Conservation (phyloP, 2,329 filamentous ascomycete species). For the Pyrenophora teres region DNA sequence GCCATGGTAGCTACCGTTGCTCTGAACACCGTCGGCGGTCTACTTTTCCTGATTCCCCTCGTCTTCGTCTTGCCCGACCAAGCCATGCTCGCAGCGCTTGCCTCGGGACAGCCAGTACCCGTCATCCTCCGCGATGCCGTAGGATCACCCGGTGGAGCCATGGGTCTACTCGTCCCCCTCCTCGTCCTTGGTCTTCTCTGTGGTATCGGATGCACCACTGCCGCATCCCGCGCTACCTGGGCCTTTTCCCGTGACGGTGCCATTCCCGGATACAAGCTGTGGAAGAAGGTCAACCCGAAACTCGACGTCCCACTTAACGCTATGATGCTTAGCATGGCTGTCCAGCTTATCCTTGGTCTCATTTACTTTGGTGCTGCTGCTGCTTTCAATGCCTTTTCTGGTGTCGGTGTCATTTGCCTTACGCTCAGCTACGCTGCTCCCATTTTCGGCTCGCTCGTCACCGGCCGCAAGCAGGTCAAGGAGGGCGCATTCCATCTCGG, state of each 20-base stretch:
- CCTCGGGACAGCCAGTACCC: slow-evolving; percentile 66
- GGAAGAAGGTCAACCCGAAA: slow-evolving; percentile 65
- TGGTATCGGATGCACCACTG: slow-evolving; percentile 71
- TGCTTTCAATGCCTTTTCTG: slow-evolving; percentile 75
- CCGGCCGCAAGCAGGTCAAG: slow-evolving; percentile 63
- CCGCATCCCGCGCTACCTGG: slow-evolving; percentile 69
- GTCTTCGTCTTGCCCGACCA: slow-evolving; percentile 72
- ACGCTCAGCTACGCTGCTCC: slow-evolving; percentile 71
- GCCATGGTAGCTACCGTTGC: slow-evolving; percentile 71
- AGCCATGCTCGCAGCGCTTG: slow-evolving; percentile 57
- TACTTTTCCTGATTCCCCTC: slow-evolving; percentile 71
- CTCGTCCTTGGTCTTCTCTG: slow-evolving; percentile 70
- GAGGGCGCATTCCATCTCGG: slow-evolving; percentile 66
- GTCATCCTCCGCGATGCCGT: slow-evolving; percentile 67
- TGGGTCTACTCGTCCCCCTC: slow-evolving; percentile 66
- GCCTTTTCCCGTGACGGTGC: slow-evolving; percentile 73
- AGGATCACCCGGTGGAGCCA: slow-evolving; percentile 64
- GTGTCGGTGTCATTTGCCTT: slow-evolving; percentile 71
- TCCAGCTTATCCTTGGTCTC: slow-evolving; percentile 66
- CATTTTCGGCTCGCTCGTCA: slow-evolving; percentile 66
- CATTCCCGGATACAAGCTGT: slow-evolving; percentile 65
- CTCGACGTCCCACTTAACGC: slow-evolving; percentile 71
- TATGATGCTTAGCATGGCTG: slow-evolving; percentile 71
- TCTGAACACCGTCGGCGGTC: slow-evolving; percentile 68
- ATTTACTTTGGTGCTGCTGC: slow-evolving; percentile 72